phyloP scores from a whole-genome alignment of 345 rosid genomes.

The Acer saccharum region DNA sequence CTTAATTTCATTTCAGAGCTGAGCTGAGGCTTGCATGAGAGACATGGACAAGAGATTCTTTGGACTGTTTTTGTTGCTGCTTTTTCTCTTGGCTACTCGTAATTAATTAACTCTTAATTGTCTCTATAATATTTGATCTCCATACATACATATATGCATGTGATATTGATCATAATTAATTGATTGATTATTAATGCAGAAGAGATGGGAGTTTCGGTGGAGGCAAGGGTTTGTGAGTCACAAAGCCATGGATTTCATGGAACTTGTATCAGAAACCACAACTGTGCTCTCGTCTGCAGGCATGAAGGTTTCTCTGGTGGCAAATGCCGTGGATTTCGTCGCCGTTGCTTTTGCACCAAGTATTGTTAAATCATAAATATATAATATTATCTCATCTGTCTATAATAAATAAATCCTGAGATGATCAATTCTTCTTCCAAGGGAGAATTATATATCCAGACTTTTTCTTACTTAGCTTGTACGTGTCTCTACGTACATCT shows the following conservation, averaged over 20 bases:
- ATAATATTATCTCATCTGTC: too few species aligned
- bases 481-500: too few species aligned
- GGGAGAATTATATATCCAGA: too few species aligned
- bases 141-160: background rate
- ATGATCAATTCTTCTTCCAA: too few species aligned
- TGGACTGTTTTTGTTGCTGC: background rate
- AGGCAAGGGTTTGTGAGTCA: conserved; percentile 10
- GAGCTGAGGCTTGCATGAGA: background rate
- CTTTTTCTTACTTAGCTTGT: background rate
- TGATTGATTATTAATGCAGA: background rate
- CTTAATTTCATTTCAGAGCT: too few species aligned
- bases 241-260: conserved; percentile 6
- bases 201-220: background rate
- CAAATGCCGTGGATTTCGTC: background rate
- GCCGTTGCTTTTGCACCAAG: conserved; percentile 13
- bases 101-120: background rate
- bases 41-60: background rate
- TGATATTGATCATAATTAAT: background rate
- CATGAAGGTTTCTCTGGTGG: conserved; percentile 18
- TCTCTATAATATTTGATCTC: too few species aligned
- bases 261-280: background rate
- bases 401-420: background rate
- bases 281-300: conserved; percentile 9
- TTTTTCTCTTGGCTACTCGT: background rate
- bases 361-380: background rate